Evolutionary conservation across 208 protist genomes (phyloP).

Genomic region (Phytomonas sp.): DNA sequence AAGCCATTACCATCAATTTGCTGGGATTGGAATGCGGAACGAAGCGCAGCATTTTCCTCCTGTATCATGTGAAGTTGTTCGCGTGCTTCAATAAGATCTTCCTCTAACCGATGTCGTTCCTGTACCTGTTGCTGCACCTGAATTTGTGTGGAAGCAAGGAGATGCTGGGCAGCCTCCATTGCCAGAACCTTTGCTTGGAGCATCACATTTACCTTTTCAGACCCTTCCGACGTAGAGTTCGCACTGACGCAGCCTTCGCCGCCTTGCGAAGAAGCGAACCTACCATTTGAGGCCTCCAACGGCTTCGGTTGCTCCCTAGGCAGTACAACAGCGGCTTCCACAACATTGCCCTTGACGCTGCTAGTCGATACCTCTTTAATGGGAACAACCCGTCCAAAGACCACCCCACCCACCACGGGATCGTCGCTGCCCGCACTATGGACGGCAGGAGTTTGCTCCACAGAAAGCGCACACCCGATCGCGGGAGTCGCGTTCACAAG

Average conservation of each 20-base stretch:
- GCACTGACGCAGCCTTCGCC: neutral
- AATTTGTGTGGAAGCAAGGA: conserved; percentile 12
- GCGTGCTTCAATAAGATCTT: conserved; percentile 4
- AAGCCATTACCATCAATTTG: neutral
- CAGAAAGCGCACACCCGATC: neutral
- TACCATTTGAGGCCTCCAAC: neutral
- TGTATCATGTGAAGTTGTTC: conserved; percentile 8
- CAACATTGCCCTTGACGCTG: neutral
- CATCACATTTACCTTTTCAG: neutral
- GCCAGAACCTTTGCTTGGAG: conserved; percentile 12
- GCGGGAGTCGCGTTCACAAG: too few relatives aligned
- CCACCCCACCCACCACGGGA: neutral
- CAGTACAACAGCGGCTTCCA: neutral
- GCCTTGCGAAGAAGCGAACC: neutral
- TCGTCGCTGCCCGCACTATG: neutral
- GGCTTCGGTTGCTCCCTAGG: neutral
- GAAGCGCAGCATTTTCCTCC: neutral
- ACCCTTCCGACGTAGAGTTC: neutral
- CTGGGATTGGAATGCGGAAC: neutral
- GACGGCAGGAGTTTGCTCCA: too few relatives aligned
- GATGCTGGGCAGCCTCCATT: conserved; percentile 16
- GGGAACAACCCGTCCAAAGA: neutral
- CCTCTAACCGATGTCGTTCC: conserved; percentile 3
- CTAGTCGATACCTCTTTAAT: neutral
- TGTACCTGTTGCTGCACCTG: conserved; percentile 10